Evolutionary conservation across 2,329 filamentous ascomycete species (phyloP).

Genomic region (Alternaria dauci): DNA sequence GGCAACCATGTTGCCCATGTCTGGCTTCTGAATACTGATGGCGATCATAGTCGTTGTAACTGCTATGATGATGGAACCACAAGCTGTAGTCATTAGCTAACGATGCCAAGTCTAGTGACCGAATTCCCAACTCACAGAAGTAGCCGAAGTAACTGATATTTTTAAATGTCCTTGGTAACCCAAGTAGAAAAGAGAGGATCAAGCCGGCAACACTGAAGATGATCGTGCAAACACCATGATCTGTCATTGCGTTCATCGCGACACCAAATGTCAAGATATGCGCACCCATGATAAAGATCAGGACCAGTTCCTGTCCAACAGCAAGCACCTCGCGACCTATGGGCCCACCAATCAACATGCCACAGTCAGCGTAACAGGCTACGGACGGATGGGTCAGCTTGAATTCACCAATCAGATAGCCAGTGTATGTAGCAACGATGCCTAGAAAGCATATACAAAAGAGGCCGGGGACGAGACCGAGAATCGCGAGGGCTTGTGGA

Average conservation of each 20-base stretch:
- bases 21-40: slow-evolving; percentile 63
- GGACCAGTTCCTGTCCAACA: slow-evolving; percentile 67
- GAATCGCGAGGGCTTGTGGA: slow-evolving; percentile 60
- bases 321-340: slow-evolving; percentile 70
- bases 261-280: slow-evolving; percentile 76
- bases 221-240: slow-evolving; percentile 69
- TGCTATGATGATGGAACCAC: slow-evolving; percentile 69
- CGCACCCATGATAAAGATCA: slow-evolving; percentile 75
- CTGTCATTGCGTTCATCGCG: slow-evolving; percentile 71
- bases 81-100: slow-evolving; percentile 54
- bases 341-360: slow-evolving; percentile 67
- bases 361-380: slow-evolving; percentile 73
- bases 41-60: slow-evolving; percentile 73
- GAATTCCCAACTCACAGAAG: slow-evolving; percentile 55
- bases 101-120: slow-evolving; percentile 16
- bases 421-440: slow-evolving; percentile 66
- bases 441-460: slow-evolving; percentile 64
- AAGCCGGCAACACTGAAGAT: slow-evolving; percentile 69
- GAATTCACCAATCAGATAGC: slow-evolving; percentile 68
- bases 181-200: slow-evolving; percentile 65
- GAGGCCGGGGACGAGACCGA: slow-evolving; percentile 64
- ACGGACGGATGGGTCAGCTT: slow-evolving; percentile 66
- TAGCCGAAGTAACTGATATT: slow-evolving; percentile 70
- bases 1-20: slow-evolving; percentile 39
- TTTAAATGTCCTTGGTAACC: slow-evolving; percentile 69